Evolutionary conservation across 2,329 filamentous ascomycete genomes (phyloP), one percentile per base, ranked within the genome.

Genomic region (Hymenotorrendiella dingleyae): DNA sequence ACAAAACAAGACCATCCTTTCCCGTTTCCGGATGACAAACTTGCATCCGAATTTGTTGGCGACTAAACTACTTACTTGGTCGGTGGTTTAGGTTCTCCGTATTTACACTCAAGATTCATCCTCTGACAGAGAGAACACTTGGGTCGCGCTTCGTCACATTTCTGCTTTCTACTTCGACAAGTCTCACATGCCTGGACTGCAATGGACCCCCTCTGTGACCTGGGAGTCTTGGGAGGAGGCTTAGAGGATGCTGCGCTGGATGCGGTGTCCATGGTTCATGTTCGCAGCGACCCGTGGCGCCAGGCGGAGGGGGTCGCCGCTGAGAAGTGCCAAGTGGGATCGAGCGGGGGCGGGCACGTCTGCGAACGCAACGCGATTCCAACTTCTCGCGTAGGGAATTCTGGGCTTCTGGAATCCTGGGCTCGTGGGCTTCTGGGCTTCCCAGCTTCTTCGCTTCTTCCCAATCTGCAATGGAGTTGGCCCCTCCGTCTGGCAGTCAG

Each of bases 81-180:
- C 26, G 76, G 76, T n/a, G n/a, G n/a, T 52, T 73, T 70, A 20
- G 76, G 74, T 50, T 79, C 75, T 52, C 75, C 67, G 57, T 82
- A 82, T 48, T 68, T 67, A 58, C 79, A 83, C 28, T 75, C 71
- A 47, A 78, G 67, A 54, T 73, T 70, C 54, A 78, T 71, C 48
- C 72, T 70, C 46, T 70, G 65, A 59, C 78, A 83, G 12, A 74
- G 72, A 43, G 73, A 67, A 57, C 79, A 83, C 60, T 75, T 78
- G 14, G 78, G 78, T 42, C 76, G 67, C 54, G 71, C 66, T 58
- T 82, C 78, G 57, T 81, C 77, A 61, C 79, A 83, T 65, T 73
- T 78, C 52, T 80, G 77, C 61, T 82, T 83, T 51, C 78, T 74
- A 38, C 60, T 63, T 36, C 76, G 70, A 59, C 76, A 80, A 22